These are phyloP conservation scores for Lentinula aciculospora DNA, from an alignment of 768 basidiomycete genomes.

Conservation along the genomic window DNA sequence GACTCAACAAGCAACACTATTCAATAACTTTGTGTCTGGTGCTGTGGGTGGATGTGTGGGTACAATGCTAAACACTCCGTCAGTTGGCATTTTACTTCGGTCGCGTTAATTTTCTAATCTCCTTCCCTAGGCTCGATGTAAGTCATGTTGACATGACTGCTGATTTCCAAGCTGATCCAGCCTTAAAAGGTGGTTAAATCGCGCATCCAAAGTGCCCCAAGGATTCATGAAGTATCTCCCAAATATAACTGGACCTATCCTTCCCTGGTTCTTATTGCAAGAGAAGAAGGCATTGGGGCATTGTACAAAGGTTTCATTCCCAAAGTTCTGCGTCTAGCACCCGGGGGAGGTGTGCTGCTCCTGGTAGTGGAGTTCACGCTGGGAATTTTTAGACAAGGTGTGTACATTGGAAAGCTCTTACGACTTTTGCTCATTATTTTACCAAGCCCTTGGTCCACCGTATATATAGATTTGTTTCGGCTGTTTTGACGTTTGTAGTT, in stretches of 20 bases:
- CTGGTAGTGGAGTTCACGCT: conserved; percentile 90
- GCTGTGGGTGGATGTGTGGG: conserved; percentile 86
- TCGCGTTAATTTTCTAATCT: conserved; percentile 9
- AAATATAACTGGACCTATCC: conserved; percentile 98
- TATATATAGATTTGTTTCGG: conserved; percentile 32
- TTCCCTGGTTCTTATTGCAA: conserved; percentile 71
- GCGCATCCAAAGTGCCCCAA: conserved; percentile 77
- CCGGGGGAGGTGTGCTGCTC: conserved; percentile 90
- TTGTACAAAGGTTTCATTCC: conserved; percentile 95
- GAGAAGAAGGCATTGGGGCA: conserved; percentile 82
- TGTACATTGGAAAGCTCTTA: conserved; percentile 11
- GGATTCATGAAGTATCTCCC: conserved; percentile 61
- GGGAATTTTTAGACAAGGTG: conserved; percentile 69
- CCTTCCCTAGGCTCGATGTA: conserved; percentile 39
- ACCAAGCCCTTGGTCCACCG: conserved; percentile 44
- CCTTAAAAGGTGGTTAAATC: conserved; percentile 83
- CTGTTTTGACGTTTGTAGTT: not conserved
- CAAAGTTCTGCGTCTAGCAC: conserved; percentile 91
- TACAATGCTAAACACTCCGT: conserved; percentile 88
- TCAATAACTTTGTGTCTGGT: conserved; percentile 93
- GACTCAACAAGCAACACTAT: conserved; percentile 62
- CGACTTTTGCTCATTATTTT: not conserved
- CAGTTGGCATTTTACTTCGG: conserved; percentile 1
- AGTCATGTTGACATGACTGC: conserved; percentile 11
- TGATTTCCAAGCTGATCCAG: not conserved